Evolutionary conservation across 1,139 yeast genomes (phyloP), one percentile per base, ranked within the genome.

Genomic region (Candida sp.): DNA sequence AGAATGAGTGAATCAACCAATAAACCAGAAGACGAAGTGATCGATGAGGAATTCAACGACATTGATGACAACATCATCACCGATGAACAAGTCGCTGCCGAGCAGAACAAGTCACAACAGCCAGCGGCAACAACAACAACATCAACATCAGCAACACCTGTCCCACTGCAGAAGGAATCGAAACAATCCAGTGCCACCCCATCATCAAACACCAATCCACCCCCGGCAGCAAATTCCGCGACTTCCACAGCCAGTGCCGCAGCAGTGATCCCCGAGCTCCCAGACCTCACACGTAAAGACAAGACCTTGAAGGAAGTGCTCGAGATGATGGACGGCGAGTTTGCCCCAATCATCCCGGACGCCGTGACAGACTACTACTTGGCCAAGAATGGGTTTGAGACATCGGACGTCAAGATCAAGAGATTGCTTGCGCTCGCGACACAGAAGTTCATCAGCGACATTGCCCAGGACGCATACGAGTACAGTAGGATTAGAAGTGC

Each of bases 391-490:
- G 99, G 99, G 40, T 87, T 96, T 62, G 90, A 88, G 54, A 84
- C 96, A 28, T 81, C 87, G 35, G 97, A 92, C 62, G 73, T 84
- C 7, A 82, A 93, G 54, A 88, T 94, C 55, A 92, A 93, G 64
- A 78, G 98, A 51, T 74, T 96, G 43, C 74, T 96, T 49, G 98
- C 98, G 0, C 75, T 96, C 51, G 98, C 99, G 0, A 93, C 99
- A 0, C 99, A 96, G 63, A 94, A 96, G 66, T 96, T 96, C 66
- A 82, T 96, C 33, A 86, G 94, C 54, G 99, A 94, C 66, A 87
- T 96, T 38, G 97, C 99, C 1, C 92, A 93, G 23, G 98, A 96
- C 67, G 98, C 99, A 0, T 94, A 91, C 67, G 99, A 96, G 65
- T 93, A 91, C 66, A 88, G 97, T 8, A 77, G 98, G 54, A 94